A percentile compares a stretch with the other conserved stretches of the same genome.
These are phyloP conservation scores for Pseudogymnoascus sp. DNA, from an alignment of 2,329 filamentous ascomycete species.

Conservation along the genomic window DNA sequence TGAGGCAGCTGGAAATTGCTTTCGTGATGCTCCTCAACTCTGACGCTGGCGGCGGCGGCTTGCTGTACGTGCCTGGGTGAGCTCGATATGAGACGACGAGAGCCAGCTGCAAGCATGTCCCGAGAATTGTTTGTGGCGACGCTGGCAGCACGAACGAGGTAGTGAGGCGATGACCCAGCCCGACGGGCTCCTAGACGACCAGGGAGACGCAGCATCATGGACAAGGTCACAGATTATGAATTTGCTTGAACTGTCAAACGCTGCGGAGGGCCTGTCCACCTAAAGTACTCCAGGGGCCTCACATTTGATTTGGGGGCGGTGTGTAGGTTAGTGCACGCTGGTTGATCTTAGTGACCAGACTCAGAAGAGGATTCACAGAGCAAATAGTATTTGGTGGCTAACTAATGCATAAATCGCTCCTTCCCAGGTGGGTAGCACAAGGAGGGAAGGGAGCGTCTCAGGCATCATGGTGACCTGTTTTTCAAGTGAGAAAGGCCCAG, in stretches of 20 bases:
- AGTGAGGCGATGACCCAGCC: background rate
- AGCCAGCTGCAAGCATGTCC: background rate
- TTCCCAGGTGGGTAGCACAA: background rate
- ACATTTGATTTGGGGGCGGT: background rate
- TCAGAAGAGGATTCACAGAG: background rate
- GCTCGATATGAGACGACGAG: background rate
- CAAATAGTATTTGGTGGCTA: background rate
- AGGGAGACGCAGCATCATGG: background rate
- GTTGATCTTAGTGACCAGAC: background rate
- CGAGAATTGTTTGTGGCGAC: background rate
- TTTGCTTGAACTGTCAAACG: background rate
- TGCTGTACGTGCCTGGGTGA: background rate
- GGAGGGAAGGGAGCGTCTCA: background rate
- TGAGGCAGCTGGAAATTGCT: background rate
- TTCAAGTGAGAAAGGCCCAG: background rate
- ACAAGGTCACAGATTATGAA: background rate
- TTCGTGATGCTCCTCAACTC: background rate
- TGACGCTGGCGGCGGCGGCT: background rate
- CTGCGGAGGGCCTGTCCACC: background rate
- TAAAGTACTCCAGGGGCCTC: background rate
- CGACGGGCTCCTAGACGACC: background rate
- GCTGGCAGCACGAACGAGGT: background rate
- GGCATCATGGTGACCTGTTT: background rate
- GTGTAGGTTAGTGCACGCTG: background rate
- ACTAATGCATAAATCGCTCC: constrained; percentile 4